Evolutionary conservation across 371 early-diverging fungal genomes (phyloP).

Genomic region (Sanchytrium tribonematis): DNA sequence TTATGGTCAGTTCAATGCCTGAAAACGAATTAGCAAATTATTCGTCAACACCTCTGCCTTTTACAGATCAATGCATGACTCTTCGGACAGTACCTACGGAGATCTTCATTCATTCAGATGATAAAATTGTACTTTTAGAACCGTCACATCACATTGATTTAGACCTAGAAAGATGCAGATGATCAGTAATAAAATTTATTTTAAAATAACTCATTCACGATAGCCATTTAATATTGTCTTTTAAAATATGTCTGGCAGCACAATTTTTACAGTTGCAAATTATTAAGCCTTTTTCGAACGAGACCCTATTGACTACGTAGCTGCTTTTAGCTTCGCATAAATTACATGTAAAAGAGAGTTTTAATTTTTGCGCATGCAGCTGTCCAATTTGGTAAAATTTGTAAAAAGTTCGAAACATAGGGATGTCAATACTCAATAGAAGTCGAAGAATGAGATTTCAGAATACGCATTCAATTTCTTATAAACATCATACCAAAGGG

Average conservation of each 20-base stretch:
- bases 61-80: not conserved
- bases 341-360: not conserved
- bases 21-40: not conserved
- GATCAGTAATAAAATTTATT: too few species aligned
- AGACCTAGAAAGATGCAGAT: too few species aligned
- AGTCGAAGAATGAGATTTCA: too few species aligned
- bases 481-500: too few species aligned
- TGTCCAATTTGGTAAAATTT: too few species aligned
- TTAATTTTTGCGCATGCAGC: too few species aligned
- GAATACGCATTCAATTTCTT: too few species aligned
- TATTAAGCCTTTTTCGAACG: not conserved
- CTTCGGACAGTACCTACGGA: not conserved
- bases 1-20: not conserved
- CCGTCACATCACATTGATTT: not conserved
- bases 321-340: not conserved
- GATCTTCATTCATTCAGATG: not conserved
- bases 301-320: not conserved
- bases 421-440: too few species aligned
- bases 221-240: conserved; percentile 1
- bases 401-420: too few species aligned
- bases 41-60: not conserved
- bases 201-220: too few species aligned
- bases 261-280: not conserved
- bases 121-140: not conserved
- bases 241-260: not conserved